Evolutionary conservation across 2,329 filamentous ascomycete genomes (phyloP), one percentile per base, ranked within the genome.

Genomic region (Epichloe sylvatica): DNA sequence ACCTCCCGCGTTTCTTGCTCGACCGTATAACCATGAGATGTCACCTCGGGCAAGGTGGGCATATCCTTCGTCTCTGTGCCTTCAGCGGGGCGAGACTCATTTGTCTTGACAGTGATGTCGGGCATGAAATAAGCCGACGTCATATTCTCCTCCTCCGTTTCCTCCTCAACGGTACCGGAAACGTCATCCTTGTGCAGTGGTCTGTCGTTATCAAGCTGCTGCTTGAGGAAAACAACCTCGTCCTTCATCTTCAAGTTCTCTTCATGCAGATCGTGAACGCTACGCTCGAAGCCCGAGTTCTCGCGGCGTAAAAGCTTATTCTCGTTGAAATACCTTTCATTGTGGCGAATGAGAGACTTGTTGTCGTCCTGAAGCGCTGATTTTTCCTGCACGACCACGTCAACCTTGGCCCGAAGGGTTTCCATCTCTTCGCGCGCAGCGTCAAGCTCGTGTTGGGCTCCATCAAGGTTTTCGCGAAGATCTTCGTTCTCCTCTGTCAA

Each of bases 71-170:
- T 62, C 45, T 62, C 60, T 4, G 62, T 65, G 51, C 58, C 60
- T 51, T 70, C 64, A 9, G 39, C 51, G 2, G 53, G 54, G 7
- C 47, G 62, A 23, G 61, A 57, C 21, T 65, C 63, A 49, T 70
- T 68, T 4, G 64, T 67, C 49, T 74, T 70, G 35, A 77, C 66
- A 2, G 76, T 79, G 53, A 78, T 78, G 53, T 80, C 76, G 21
- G 76, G 75, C 50, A 79, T 66, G 55, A 79, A 77, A 56, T 78
- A 73, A 3, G 74, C 76, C 5, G 76, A 79, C 0, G 76, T 78
- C 71, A 78, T 76, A 54, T 77, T 76, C 38, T 77, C 74, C 38
- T 77, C 74, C 45, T 70, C 70, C 7, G 64, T 67, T 49, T 65
- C 62, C 1, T 67, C 64, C 4, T 67, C 64, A 2, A 65, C 55